Percentiles rank a stretch among this genome's conserved stretches.
phyloP scores from a whole-genome alignment of 2,329 filamentous ascomycete genomes.

The Colletotrichum tofieldiae region DNA sequence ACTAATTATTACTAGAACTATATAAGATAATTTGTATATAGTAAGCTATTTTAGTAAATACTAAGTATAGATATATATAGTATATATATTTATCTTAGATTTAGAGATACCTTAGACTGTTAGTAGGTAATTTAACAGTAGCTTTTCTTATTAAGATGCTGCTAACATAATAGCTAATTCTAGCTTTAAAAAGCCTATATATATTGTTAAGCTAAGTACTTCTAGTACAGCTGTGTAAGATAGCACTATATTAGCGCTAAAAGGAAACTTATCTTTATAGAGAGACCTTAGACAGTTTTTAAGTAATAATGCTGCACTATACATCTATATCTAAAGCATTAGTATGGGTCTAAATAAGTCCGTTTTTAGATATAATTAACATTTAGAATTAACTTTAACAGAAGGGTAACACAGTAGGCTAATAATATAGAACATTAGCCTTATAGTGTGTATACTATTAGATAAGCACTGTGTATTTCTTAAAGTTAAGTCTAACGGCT shows the following conservation, averaged over 20 bases:
- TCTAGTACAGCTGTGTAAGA: background rate
- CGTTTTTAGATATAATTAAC: background rate
- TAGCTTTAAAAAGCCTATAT: background rate
- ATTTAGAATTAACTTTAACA: background rate
- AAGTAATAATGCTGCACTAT: background rate
- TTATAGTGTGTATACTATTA: background rate
- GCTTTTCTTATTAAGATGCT: background rate
- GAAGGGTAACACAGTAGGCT: background rate
- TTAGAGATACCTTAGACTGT: background rate
- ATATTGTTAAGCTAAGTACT: background rate
- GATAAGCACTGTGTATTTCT: background rate
- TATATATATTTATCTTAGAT: background rate
- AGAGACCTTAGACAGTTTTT: background rate
- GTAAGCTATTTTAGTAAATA: too few species aligned
- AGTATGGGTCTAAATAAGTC: background rate
- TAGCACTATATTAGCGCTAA: background rate
- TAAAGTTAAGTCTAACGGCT: background rate
- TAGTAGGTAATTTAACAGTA: background rate
- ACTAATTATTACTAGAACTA: too few species aligned
- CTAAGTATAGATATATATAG: background rate
- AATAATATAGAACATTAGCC: background rate
- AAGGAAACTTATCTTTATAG: background rate
- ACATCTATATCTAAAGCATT: background rate
- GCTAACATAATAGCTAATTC: background rate
- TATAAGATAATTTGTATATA: too few species aligned